A percentile compares a stretch with the other conserved stretches of the same genome.
phyloP scores from a whole-genome alignment of 2,329 filamentous ascomycete species.

The Penicillium sp. region DNA sequence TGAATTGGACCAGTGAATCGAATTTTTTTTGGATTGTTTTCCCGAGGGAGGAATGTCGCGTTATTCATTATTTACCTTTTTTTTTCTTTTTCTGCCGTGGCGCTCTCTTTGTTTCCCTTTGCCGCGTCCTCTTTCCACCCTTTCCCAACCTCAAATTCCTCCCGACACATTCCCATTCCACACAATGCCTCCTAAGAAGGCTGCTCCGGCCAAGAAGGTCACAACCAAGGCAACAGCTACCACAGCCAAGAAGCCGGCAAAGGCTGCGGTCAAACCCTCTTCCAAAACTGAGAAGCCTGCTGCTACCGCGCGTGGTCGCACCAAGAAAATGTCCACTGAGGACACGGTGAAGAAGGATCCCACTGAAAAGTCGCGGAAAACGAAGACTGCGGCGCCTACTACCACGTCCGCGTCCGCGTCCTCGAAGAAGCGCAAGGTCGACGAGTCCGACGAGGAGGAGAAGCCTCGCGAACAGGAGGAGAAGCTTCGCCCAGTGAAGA shows the following conservation, averaged over 20 bases:
- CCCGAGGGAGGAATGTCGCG: conserved; percentile 15
- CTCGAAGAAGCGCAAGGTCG: conserved; percentile 35
- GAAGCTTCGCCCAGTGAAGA: conserved; percentile 30
- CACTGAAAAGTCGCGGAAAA: conserved; percentile 14
- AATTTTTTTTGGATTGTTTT: neutral
- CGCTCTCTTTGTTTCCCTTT: conserved; percentile 7
- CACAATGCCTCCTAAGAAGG: conserved; percentile 31
- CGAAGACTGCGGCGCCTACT: conserved; percentile 14
- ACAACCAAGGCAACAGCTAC: conserved; percentile 11
- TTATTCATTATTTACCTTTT: conserved; percentile 22
- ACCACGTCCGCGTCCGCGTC: conserved; percentile 11
- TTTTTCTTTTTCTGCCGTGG: conserved; percentile 8
- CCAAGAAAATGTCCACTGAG: conserved; percentile 20
- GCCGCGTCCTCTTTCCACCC: conserved; percentile 6
- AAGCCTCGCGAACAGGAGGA: conserved; percentile 28
- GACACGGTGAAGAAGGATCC: conserved; percentile 12
- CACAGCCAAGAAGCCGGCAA: conserved; percentile 20
- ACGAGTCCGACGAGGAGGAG: conserved; percentile 20
- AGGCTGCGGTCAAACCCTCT: conserved; percentile 26
- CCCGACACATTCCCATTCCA: conserved; percentile 7
- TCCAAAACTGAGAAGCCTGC: conserved; percentile 17
- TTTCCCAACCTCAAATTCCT: neutral
- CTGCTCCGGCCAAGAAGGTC: conserved; percentile 17
- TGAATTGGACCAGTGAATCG: neutral
- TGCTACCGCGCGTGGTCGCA: conserved; percentile 7